Base-by-base conservation (phyloP, 1,284 basidiomycete genomes). In the Athelia psychrophila region DNA sequence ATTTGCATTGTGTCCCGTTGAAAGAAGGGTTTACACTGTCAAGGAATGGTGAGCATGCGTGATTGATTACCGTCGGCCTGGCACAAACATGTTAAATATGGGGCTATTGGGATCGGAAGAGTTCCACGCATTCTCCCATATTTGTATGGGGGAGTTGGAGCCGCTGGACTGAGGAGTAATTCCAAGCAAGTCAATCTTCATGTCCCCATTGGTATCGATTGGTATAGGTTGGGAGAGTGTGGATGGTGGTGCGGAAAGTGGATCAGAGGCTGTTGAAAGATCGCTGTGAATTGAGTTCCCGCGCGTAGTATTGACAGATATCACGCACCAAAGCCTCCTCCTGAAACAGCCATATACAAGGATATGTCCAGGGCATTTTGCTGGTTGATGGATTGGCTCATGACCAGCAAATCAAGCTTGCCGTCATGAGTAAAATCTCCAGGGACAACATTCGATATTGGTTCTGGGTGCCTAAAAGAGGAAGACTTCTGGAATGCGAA, bases 351-450 rank as follows among this genome's bases (percentile, higher is more conserved):
- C 51, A 83, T 72, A 65, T 93, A 92, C 15, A 96, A 67, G 13
- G 72, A 73, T 70, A 95, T 78, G 27, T 84, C 81, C 24, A 91
- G 68, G 54, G 78, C 79, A 58, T 60, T 75, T 30, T 30, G 27
- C 51, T 61, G 75, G 51, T 63, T 75, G 50, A 64, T 66, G 57
- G 71, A 77, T 58, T 82, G 74, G 48, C 83, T 81, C 90, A 98
- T 95, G 50, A 98, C 81, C 5, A 98, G 81, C 3, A 98, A 65
- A 69, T 98, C 96, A 5, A 98, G 78, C 61, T 84, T 86, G 10
- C 96, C 96, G 56, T 95, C 89, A 64, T 94, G 91, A 25, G 95
- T 91, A 65, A 91, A 95, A 70, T 99, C 96, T 19, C 91, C 91
- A 0, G 95, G 94, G 1, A 98, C 81, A 40, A 95, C 85, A 64